A percentile compares a stretch with the other conserved stretches of the same genome.
Evolutionary conservation across 139 green algal species (phyloP).

Genomic region (Tetradesmus obliquus): DNA sequence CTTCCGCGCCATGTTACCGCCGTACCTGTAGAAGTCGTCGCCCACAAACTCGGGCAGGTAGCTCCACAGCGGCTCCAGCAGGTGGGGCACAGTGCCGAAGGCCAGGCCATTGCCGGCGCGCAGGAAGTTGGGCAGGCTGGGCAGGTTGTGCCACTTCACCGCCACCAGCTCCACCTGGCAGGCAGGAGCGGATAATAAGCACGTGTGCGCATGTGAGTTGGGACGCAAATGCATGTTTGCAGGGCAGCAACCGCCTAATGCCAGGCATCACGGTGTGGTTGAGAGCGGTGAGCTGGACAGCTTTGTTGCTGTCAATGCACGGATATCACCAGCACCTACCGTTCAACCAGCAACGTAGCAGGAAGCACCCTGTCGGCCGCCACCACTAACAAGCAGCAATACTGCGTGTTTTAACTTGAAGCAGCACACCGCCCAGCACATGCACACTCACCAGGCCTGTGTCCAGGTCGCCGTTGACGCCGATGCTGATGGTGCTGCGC

Average conservation of each 20-base stretch:
- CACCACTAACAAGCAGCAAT: neutral
- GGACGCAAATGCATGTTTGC: no score
- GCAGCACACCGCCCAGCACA: neutral
- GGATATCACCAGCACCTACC: neutral
- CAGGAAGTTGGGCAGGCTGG: constrained; percentile 37
- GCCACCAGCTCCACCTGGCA: constrained; percentile 34
- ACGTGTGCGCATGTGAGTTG: neutral
- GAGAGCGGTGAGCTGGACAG: neutral
- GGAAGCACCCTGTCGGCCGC: neutral
- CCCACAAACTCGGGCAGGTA: constrained; percentile 41
- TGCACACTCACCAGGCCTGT: constrained; percentile 27
- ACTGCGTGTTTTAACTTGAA: neutral
- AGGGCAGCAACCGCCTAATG: no score
- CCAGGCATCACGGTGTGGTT: no score
- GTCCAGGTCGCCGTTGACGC: constrained; percentile 29
- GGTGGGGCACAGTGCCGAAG: constrained; percentile 31
- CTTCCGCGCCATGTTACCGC: no score
- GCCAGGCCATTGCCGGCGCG: constrained; percentile 25
- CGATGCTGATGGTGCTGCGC: constrained; percentile 33
- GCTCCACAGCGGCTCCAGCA: constrained; percentile 45
- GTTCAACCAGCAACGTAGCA: neutral
- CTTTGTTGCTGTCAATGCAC: neutral
- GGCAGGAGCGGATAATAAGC: neutral
- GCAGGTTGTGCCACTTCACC: constrained; percentile 42
- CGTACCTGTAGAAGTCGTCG: constrained; percentile 41